These are phyloP conservation scores for Petasospora fabianii DNA, from an alignment of 1,139 yeast species.

Conservation along the genomic window DNA sequence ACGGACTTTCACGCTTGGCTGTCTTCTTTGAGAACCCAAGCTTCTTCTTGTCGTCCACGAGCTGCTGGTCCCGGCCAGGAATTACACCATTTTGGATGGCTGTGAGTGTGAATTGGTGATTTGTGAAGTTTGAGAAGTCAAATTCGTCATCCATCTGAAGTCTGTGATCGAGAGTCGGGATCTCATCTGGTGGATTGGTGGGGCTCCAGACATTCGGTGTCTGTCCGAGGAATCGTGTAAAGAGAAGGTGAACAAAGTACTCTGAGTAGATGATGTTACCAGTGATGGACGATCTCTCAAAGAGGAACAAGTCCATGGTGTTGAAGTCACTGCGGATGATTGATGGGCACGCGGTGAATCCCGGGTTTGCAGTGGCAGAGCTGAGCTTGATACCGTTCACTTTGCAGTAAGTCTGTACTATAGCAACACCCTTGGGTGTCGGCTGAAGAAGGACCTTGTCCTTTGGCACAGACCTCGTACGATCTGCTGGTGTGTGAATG, in stretches of 20 bases:
- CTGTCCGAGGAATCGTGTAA: slow-evolving; percentile 61
- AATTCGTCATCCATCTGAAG: slow-evolving; percentile 31
- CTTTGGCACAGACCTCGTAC: slow-evolving; percentile 53
- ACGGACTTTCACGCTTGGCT: slow-evolving; percentile 52
- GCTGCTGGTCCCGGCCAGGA: not conserved
- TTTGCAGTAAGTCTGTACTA: slow-evolving; percentile 58
- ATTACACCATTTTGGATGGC: slow-evolving; percentile 3
- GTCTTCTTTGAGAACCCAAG: slow-evolving; percentile 8
- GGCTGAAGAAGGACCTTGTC: slow-evolving; percentile 59
- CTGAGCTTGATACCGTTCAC: slow-evolving; percentile 48
- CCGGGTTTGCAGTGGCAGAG: slow-evolving; percentile 30
- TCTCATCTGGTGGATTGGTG: slow-evolving; percentile 39
- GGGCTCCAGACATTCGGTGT: slow-evolving; percentile 71
- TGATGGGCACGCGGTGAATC: slow-evolving; percentile 11
- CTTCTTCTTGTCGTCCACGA: not conserved
- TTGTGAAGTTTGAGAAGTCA: slow-evolving; percentile 22
- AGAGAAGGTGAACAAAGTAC: slow-evolving; percentile 61
- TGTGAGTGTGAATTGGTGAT: slow-evolving; percentile 2
- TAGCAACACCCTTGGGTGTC: slow-evolving; percentile 85
- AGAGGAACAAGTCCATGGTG: slow-evolving; percentile 64
- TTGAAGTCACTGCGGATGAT: slow-evolving; percentile 56
- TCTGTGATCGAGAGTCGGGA: slow-evolving; percentile 33
- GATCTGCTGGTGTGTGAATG: slow-evolving; percentile 72
- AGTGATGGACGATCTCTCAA: slow-evolving; percentile 62
- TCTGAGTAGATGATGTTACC: slow-evolving; percentile 66